Evolutionary conservation across 2,329 filamentous ascomycete species (phyloP).

Genomic region (Fusarium subglutinans): DNA sequence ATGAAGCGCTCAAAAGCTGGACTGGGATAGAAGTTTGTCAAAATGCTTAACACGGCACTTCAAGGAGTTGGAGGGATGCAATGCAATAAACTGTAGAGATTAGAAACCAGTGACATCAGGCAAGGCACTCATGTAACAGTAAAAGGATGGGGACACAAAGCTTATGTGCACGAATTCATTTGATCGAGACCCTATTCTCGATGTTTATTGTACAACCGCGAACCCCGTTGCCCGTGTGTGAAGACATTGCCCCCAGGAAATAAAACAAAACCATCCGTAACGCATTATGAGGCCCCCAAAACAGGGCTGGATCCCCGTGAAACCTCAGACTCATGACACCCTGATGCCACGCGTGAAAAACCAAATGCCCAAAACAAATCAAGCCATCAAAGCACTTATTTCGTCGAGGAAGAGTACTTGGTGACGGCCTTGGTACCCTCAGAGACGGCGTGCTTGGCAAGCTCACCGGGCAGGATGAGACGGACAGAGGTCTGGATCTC

Average conservation of each 20-base stretch:
- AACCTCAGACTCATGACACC: constrained; percentile 66
- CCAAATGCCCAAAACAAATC: constrained; percentile 68
- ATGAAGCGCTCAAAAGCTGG: constrained; percentile 89
- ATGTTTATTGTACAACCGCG: constrained; percentile 77
- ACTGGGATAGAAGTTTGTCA: constrained; percentile 64
- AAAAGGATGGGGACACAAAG: constrained; percentile 30
- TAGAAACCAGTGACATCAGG: neutral
- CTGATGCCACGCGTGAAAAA: constrained; percentile 63
- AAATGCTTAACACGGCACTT: neutral
- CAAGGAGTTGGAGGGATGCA: neutral
- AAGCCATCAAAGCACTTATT: constrained; percentile 76
- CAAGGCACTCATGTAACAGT: neutral
- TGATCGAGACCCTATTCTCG: constrained; percentile 69
- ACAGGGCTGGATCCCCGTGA: constrained; percentile 49
- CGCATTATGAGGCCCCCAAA: constrained; percentile 72
- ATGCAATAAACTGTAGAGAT: neutral
- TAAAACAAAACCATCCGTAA: constrained; percentile 76
- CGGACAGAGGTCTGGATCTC: constrained; percentile 99
- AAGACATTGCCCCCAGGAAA: constrained; percentile 75
- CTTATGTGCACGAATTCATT: constrained; percentile 72
- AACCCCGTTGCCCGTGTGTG: constrained; percentile 74
- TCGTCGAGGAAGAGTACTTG: constrained; percentile 99
- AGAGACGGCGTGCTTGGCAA: constrained; percentile 99
- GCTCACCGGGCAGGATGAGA: constrained; percentile 96
- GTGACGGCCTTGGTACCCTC: constrained; percentile 99